phyloP scores from a whole-genome alignment of 2,329 filamentous ascomycete genomes.

The Xenosphaeropsis pyriputrescens region DNA sequence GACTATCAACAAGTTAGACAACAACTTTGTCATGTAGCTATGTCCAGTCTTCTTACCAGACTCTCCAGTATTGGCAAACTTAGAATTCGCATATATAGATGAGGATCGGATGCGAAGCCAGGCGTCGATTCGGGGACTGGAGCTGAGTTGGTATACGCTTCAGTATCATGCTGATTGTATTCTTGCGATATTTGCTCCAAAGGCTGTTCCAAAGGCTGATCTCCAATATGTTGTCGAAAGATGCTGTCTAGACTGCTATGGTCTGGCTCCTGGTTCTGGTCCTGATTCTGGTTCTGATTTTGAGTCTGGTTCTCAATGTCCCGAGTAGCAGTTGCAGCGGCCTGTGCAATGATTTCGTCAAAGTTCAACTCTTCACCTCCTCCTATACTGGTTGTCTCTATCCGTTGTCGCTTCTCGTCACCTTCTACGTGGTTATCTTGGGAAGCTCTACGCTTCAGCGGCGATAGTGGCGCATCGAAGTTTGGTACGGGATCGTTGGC shows the following conservation, averaged over 20 bases:
- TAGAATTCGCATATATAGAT: slow-evolving; percentile 32
- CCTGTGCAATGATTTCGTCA: slow-evolving; percentile 1
- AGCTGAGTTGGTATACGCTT: too few species aligned
- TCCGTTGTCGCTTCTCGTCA: slow-evolving; percentile 1
- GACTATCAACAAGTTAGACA: slow-evolving; percentile 24
- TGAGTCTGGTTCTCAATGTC: background rate
- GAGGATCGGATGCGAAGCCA: slow-evolving; percentile 11
- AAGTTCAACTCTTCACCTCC: slow-evolving; percentile 1
- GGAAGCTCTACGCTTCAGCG: background rate
- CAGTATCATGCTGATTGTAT: slow-evolving; percentile 19
- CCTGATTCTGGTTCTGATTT: background rate
- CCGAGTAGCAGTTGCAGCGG: slow-evolving; percentile 1
- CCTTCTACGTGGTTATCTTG: background rate
- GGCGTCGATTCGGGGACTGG: background rate
- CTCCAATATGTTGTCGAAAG: background rate
- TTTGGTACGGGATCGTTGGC: background rate
- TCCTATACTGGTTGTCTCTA: background rate
- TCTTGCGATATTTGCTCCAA: too few species aligned
- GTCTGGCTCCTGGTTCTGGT: background rate
- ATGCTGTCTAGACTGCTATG: background rate
- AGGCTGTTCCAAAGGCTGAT: too few species aligned
- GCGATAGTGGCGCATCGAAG: background rate
- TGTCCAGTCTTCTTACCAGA: slow-evolving; percentile 26
- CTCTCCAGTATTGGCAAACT: slow-evolving; percentile 47
- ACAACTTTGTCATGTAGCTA: background rate